Conservation (phyloP, 345 rosid species). For the Populus alba region DNA sequence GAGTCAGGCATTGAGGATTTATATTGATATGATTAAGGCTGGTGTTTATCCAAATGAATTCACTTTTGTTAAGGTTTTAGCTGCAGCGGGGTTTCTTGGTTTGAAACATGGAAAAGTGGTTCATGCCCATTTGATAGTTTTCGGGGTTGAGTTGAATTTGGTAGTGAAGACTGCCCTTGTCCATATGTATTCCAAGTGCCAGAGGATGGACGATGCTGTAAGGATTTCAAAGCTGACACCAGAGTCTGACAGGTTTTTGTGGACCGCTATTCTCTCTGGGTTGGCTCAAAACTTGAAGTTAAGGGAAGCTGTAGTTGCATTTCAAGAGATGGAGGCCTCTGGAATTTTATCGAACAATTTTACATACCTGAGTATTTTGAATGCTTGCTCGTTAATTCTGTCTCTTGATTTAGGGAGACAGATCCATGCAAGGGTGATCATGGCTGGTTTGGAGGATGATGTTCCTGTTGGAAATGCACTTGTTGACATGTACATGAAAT, state of each 20-base stretch:
- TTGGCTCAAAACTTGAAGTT: slow-evolving; percentile 39
- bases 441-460: slow-evolving; percentile 44
- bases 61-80: slow-evolving; percentile 58
- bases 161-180: slow-evolving; percentile 64
- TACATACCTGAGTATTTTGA: slow-evolving; percentile 42
- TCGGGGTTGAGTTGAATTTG: slow-evolving; percentile 51
- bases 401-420: slow-evolving; percentile 52
- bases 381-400: slow-evolving; percentile 33
- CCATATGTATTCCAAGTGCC: slow-evolving; percentile 50
- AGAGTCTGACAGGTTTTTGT: slow-evolving; percentile 47
- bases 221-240: slow-evolving; percentile 41
- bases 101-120: slow-evolving; percentile 45
- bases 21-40: slow-evolving; percentile 46
- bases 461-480: slow-evolving; percentile 61
- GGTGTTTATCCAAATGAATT: slow-evolving; percentile 54
- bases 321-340: slow-evolving; percentile 46
- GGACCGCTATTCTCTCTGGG: slow-evolving; percentile 61
- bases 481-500: slow-evolving; percentile 66
- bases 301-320: slow-evolving; percentile 44
- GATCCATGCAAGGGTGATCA: slow-evolving; percentile 52
- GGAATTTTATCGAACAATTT: slow-evolving; percentile 46
- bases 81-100: slow-evolving; percentile 43
- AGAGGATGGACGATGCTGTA: slow-evolving; percentile 45
- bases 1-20: slow-evolving; percentile 46
- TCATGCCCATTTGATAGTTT: slow-evolving; percentile 47